Evolutionary conservation across 1,284 basidiomycete species (phyloP).

Genomic region (Polyporus tsugae): DNA sequence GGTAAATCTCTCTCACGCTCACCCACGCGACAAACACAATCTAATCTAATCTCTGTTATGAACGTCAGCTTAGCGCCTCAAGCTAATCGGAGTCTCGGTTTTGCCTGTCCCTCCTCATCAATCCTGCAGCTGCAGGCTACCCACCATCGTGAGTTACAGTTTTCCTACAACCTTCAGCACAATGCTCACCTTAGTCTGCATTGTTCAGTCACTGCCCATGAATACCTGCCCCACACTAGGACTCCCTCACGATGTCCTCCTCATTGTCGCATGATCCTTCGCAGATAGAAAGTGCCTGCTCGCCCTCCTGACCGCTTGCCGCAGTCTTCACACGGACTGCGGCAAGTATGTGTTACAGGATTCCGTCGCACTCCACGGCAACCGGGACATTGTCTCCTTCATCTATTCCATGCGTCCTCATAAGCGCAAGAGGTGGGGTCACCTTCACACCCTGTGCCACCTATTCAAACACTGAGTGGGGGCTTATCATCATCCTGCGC

Average conservation of each 20-base stretch:
- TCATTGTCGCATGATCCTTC: conserved; percentile 15
- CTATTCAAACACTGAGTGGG: too few relatives aligned
- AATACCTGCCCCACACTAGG: background rate
- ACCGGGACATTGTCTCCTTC: conserved; percentile 9
- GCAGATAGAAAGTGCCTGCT: background rate
- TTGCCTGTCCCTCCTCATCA: too few relatives aligned
- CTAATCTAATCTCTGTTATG: too few relatives aligned
- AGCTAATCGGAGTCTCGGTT: too few relatives aligned
- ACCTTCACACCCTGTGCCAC: conserved; percentile 15
- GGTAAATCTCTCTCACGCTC: background rate
- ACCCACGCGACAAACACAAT: too few relatives aligned
- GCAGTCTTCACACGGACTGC: conserved; percentile 9
- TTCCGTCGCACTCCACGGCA: background rate
- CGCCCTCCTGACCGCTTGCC: conserved; percentile 9
- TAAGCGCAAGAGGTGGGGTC: conserved; percentile 14
- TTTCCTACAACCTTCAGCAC: too few relatives aligned
- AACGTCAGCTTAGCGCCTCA: too few relatives aligned
- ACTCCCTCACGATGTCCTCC: conserved; percentile 17
- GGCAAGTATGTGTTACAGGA: conserved; percentile 8
- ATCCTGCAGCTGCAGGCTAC: too few relatives aligned
- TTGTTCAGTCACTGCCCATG: background rate
- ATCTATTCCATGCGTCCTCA: conserved; percentile 16
- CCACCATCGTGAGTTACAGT: background rate
- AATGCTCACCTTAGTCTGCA: too few relatives aligned
- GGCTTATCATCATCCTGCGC: too few relatives aligned